Conservation (phyloP, 169 alveolate genomes). For the Cytauxzoon felis region DNA sequence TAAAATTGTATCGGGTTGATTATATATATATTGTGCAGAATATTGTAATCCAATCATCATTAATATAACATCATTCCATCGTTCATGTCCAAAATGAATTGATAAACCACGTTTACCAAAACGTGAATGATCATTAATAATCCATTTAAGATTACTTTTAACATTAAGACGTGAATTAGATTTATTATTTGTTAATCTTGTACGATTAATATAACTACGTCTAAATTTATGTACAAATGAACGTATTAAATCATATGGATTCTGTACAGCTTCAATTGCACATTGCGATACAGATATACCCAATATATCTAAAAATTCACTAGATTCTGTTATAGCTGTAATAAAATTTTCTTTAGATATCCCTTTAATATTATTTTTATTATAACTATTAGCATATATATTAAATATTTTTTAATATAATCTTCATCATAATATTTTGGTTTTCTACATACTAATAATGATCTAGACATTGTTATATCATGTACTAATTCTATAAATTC, state of each 20-base stretch:
- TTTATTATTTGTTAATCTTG: constrained; percentile 15
- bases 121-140: not conserved
- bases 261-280: constrained; percentile 45
- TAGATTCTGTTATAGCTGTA: constrained; percentile 34
- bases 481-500: constrained; percentile 33
- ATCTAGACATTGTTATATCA: constrained; percentile 26
- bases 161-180: not conserved
- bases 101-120: constrained; percentile 50
- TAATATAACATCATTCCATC: constrained; percentile 85
- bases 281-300: constrained; percentile 25
- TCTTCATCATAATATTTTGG: constrained; percentile 1
- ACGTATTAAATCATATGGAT: not conserved
- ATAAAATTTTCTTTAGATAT: constrained; percentile 42
- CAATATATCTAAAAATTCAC: constrained; percentile 45
- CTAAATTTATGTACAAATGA: too few relatives aligned
- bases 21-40: constrained; percentile 68
- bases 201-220: constrained; percentile 21
- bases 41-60: constrained; percentile 87
- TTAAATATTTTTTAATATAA: constrained; percentile 15
- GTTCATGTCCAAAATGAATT: constrained; percentile 86
- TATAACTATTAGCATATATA: constrained; percentile 11
- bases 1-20: not conserved
- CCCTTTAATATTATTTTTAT: constrained; percentile 31
- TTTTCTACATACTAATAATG: constrained; percentile 10
- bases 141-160: constrained; percentile 8